Evolutionary conservation across 768 basidiomycete genomes (phyloP).

Genomic region (Suillus bovinus): DNA sequence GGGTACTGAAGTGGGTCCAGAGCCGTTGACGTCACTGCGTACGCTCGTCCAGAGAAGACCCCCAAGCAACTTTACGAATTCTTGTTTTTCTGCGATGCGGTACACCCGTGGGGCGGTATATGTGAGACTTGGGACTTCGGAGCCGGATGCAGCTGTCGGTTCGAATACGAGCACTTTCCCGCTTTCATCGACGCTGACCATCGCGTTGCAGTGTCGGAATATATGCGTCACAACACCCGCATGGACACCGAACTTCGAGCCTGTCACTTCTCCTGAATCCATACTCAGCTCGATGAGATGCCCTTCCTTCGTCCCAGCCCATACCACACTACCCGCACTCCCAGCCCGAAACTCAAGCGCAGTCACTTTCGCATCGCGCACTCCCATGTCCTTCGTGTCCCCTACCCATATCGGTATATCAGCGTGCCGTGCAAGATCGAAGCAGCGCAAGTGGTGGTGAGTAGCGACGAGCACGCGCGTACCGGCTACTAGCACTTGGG

Average conservation of each 20-base stretch:
- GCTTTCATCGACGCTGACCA: constrained; percentile 83
- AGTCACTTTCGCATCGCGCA: constrained; percentile 71
- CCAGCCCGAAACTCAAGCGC: constrained; percentile 77
- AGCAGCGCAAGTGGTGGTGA: constrained; percentile 60
- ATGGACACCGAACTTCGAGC: constrained; percentile 64
- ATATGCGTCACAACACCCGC: constrained; percentile 67
- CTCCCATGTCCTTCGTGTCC: constrained; percentile 61
- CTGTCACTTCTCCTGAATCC: constrained; percentile 54
- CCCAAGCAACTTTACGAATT: constrained; percentile 72
- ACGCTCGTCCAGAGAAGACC: constrained; percentile 84
- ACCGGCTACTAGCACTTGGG: constrained; percentile 57
- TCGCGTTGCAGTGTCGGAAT: constrained; percentile 64
- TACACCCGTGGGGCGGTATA: constrained; percentile 55
- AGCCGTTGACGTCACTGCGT: constrained; percentile 50
- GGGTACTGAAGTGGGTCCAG: constrained; percentile 51
- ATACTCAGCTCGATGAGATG: constrained; percentile 83
- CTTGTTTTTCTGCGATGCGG: constrained; percentile 79
- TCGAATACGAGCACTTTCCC: constrained; percentile 83
- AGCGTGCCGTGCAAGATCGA: constrained; percentile 45
- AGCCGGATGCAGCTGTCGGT: constrained; percentile 38
- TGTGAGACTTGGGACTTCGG: constrained; percentile 45
- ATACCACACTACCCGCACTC: constrained; percentile 57
- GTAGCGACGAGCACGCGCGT: constrained; percentile 58
- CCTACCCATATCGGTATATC: constrained; percentile 49
- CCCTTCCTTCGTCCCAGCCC: constrained; percentile 92